Evolutionary conservation across 345 rosid species (phyloP).

Genomic region (Hibiscus trionum): DNA sequence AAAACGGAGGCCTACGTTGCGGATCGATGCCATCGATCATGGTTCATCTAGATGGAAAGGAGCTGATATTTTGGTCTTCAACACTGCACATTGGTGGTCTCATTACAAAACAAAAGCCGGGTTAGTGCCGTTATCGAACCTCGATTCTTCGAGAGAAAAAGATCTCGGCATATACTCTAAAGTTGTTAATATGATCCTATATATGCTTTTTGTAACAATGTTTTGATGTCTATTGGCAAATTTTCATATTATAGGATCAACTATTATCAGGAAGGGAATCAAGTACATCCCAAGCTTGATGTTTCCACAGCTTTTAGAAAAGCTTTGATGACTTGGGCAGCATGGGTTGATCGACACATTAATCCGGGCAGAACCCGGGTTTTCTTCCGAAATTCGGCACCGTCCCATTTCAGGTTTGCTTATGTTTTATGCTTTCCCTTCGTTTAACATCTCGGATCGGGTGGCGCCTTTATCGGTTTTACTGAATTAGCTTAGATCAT

Average conservation of each 20-base stretch:
- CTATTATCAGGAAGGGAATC: slow-evolving; percentile 83
- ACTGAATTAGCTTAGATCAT: not conserved
- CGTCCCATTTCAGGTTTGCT: slow-evolving; percentile 86
- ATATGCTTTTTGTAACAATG: too few species aligned
- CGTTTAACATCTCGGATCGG: not conserved
- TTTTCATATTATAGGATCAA: slow-evolving; percentile 39
- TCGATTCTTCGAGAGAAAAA: not conserved
- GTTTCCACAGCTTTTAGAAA: slow-evolving; percentile 62
- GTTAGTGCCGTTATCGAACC: slow-evolving; percentile 31
- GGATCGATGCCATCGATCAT: slow-evolving; percentile 78
- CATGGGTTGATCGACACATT: slow-evolving; percentile 72
- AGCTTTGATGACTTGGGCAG: slow-evolving; percentile 80
- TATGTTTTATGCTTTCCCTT: not conserved
- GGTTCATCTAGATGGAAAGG: slow-evolving; percentile 91
- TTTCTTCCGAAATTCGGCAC: slow-evolving; percentile 78
- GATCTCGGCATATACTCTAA: not conserved
- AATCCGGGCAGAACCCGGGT: slow-evolving; percentile 61
- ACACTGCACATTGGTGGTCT: slow-evolving; percentile 99
- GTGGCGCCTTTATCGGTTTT: not conserved
- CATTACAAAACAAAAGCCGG: slow-evolving; percentile 91
- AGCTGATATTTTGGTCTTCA: slow-evolving; percentile 80
- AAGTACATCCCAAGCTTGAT: slow-evolving; percentile 63
- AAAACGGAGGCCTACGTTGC: slow-evolving; percentile 61
- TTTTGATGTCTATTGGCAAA: too few species aligned
- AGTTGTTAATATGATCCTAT: too few species aligned